Base-by-base conservation (phyloP, 495 filamentous ascomycete genomes). In the Penicillium pulvis region DNA sequence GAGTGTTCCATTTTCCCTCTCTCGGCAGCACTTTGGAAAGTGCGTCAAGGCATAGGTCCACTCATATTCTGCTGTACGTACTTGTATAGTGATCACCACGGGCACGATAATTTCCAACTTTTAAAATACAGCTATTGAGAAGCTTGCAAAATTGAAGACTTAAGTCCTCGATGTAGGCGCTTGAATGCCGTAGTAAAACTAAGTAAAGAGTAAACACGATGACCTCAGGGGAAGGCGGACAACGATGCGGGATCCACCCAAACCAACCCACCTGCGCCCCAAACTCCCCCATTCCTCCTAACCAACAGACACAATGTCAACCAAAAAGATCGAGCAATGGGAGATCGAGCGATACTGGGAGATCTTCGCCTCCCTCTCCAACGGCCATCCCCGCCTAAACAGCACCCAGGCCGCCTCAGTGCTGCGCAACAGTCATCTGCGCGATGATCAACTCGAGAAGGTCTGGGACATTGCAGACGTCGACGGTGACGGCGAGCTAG, bases 301-400 rank as follows among this genome's bases (percentile, higher is more conserved):
- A 46, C 49, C 59, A 67, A 24, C 23, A 49, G 26, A 30, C 46
- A 84, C 76, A 74, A 90, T 91, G 83, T 85, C 92, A 12, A 77
- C 76, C 65, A 89, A 90, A 73, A 86, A 86, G 64, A 98, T 98
- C 73, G 93, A 97, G 66, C 87, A 94, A 71, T 89, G 90, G 79
- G 95, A 98, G 74, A 90, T 98, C 66, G 92, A 97, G 69, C 91
- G 93, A 56, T 98, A 98, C 77, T 98, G 94, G 94, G 96, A 98
- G 79, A 98, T 98, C 74, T 98, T 98, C 78, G 82, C 89, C 54
- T 86, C 91, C 36, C 82, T 96, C 54, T 58, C 79, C 46, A 88
- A 89, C 73, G 93, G 93, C 73, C 88, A 89, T 60, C 80, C 88
- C 66, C 90, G 87, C 73, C 81, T 98, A 36, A 94, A 89, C 52